phyloP scores from a whole-genome alignment of 176 grass and related monocot genomes.

The Triticum dicoccoides region DNA sequence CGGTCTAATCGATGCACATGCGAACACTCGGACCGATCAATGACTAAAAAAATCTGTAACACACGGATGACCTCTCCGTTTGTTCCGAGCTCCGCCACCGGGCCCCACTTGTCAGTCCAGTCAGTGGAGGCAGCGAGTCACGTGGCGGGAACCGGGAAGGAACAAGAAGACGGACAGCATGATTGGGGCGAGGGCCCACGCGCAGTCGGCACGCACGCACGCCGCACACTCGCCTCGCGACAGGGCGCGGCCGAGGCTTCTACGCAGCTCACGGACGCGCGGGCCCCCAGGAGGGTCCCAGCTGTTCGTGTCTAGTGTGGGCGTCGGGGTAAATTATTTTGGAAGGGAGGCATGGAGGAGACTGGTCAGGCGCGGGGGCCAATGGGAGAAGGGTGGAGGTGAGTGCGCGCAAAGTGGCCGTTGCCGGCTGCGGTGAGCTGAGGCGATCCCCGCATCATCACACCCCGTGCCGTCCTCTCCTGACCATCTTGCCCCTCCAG shows the following conservation, averaged over 20 bases:
- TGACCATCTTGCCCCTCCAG: not conserved
- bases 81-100: no score
- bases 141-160: not conserved
- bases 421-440: slow-evolving; percentile 25
- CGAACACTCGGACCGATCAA: no score
- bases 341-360: not conserved
- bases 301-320: no score
- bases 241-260: no score
- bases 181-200: not conserved
- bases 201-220: not conserved
- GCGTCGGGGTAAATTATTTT: not conserved
- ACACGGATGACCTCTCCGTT: not conserved
- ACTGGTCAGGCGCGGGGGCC: not conserved
- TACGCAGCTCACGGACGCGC: no score
- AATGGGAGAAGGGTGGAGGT: not conserved
- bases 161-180: not conserved
- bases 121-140: not conserved
- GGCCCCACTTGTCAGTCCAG: not conserved
- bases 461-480: not conserved
- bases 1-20: no score
- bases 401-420: slow-evolving; percentile 21
- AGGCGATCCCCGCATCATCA: slow-evolving; percentile 23
- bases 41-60: no score
- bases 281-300: no score
- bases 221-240: not conserved